Evolutionary conservation across 176 grass and related monocot species (phyloP).

Genomic region (Triticum turgidum): DNA sequence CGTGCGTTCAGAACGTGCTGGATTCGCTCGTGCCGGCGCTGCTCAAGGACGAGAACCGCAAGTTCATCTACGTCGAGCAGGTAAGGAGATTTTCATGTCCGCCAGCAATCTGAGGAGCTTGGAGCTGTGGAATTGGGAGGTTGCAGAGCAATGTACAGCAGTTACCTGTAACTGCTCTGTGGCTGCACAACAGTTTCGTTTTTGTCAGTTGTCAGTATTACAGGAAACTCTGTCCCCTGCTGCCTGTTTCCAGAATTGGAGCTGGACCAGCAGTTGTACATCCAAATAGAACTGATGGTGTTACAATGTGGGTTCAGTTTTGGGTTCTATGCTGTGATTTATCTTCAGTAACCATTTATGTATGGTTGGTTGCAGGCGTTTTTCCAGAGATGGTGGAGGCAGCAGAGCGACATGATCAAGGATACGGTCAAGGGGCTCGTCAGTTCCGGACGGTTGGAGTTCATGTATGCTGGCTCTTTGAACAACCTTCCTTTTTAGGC

Average conservation of each 20-base stretch:
- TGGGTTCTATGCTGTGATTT: neutral
- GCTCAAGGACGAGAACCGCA: slow-evolving; percentile 84
- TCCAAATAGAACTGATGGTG: slow-evolving; percentile 1
- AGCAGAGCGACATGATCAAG: slow-evolving; percentile 71
- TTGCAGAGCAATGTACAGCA: neutral
- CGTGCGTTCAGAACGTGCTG: slow-evolving; percentile 87
- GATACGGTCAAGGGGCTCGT: slow-evolving; percentile 72
- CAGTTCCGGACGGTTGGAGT: slow-evolving; percentile 76
- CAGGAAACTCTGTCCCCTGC: neutral
- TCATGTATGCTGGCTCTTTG: slow-evolving; percentile 52
- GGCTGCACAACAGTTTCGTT: neutral
- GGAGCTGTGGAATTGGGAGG: neutral
- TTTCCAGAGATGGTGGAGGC: slow-evolving; percentile 94
- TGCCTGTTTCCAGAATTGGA: neutral
- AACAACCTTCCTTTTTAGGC: neutral
- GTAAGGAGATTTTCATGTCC: slow-evolving; percentile 5
- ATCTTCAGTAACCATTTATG: neutral
- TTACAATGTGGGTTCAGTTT: slow-evolving; percentile 4
- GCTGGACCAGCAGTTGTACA: neutral
- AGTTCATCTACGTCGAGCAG: slow-evolving; percentile 90
- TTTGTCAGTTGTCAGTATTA: neutral
- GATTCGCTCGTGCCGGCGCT: slow-evolving; percentile 78
- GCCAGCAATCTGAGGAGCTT: neutral
- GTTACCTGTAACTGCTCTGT: neutral
- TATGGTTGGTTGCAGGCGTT: slow-evolving; percentile 52